Evolutionary conservation across 805 yeast species (phyloP).

Genomic region (Scheffersomyces stipitis): DNA sequence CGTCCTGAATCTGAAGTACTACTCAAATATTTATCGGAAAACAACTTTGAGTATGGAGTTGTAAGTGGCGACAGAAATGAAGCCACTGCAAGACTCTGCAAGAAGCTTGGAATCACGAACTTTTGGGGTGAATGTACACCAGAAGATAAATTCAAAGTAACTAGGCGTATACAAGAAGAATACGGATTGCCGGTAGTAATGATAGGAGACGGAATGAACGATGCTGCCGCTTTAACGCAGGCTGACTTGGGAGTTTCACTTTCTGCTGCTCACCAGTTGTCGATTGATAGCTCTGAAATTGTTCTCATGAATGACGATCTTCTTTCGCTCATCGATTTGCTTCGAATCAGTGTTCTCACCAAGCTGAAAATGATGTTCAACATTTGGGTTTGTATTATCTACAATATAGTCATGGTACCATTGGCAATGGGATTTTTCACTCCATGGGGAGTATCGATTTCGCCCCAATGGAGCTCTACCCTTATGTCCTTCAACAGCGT

Average conservation of each 20-base stretch:
- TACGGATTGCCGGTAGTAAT: conserved; percentile 4
- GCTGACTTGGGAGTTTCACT: conserved; percentile 7
- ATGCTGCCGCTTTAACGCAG: conserved; percentile 6
- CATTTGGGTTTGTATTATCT: conserved; percentile 6
- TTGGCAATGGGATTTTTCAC: conserved; percentile 7
- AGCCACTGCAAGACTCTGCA: conserved; percentile 4
- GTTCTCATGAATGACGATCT: conserved; percentile 6
- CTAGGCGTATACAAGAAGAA: conserved; percentile 1
- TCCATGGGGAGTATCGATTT: conserved; percentile 1
- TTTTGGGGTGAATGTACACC: conserved; percentile 5
- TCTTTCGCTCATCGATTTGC: conserved; percentile 1
- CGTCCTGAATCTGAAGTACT: conserved; percentile 2
- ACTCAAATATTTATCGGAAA: conserved; percentile 1
- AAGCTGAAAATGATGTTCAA: background rate
- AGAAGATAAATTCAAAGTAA: conserved; percentile 3
- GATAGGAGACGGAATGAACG: conserved; percentile 9
- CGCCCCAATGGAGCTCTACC: conserved; percentile 7
- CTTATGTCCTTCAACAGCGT: conserved; percentile 8
- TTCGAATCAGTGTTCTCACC: conserved; percentile 2
- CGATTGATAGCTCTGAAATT: conserved; percentile 6
- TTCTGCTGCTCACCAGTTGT: conserved; percentile 7
- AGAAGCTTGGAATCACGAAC: conserved; percentile 2
- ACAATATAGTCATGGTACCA: conserved; percentile 7
- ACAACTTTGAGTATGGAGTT: conserved; percentile 1
- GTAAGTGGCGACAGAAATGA: conserved; percentile 7